These are phyloP conservation scores for Kalmusia sp. DNA, from an alignment of 2,329 filamentous ascomycete species.

Conservation along the genomic window DNA sequence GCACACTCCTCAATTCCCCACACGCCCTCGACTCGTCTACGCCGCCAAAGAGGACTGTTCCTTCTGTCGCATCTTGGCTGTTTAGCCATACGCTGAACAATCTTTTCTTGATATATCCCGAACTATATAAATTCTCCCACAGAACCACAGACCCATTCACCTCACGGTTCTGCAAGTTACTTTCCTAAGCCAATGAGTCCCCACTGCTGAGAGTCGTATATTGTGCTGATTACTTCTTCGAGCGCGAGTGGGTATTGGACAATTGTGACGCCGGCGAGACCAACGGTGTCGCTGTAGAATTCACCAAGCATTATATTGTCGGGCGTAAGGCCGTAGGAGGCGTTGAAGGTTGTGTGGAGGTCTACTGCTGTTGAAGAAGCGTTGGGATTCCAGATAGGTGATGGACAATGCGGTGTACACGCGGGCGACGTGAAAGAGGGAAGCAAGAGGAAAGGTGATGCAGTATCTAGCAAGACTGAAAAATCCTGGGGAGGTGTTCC, in stretches of 20 bases:
- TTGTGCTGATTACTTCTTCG: slow-evolving; percentile 8
- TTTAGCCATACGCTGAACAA: slow-evolving; percentile 17
- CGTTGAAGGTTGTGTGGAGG: slow-evolving; percentile 14
- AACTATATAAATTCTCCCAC: slow-evolving; percentile 10
- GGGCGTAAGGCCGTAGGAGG: slow-evolving; percentile 19
- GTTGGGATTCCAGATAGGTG: slow-evolving; percentile 8
- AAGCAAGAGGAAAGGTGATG: slow-evolving; percentile 18
- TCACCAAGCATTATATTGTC: slow-evolving; percentile 17
- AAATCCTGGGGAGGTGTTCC: slow-evolving; percentile 18
- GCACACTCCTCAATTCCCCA: slow-evolving; percentile 6
- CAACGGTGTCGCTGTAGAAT: slow-evolving; percentile 21
- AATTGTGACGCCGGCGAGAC: slow-evolving; percentile 4
- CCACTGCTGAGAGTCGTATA: slow-evolving; percentile 13
- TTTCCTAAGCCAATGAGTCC: slow-evolving; percentile 20
- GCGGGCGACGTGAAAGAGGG: slow-evolving; percentile 16
- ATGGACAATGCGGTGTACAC: slow-evolving; percentile 16
- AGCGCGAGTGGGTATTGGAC: slow-evolving; percentile 11
- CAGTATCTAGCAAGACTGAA: slow-evolving; percentile 17
- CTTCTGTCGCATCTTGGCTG: slow-evolving; percentile 4
- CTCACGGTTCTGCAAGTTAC: not conserved
- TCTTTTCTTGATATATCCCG: not conserved
- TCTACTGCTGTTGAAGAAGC: slow-evolving; percentile 12
- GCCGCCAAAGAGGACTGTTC: slow-evolving; percentile 14
- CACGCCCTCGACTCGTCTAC: slow-evolving; percentile 9
- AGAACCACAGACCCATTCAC: slow-evolving; percentile 2